A percentile compares a stretch with the other conserved stretches of the same genome.
Conservation (phyloP, 2,329 filamentous ascomycete species). For the Triangularia setosa region DNA sequence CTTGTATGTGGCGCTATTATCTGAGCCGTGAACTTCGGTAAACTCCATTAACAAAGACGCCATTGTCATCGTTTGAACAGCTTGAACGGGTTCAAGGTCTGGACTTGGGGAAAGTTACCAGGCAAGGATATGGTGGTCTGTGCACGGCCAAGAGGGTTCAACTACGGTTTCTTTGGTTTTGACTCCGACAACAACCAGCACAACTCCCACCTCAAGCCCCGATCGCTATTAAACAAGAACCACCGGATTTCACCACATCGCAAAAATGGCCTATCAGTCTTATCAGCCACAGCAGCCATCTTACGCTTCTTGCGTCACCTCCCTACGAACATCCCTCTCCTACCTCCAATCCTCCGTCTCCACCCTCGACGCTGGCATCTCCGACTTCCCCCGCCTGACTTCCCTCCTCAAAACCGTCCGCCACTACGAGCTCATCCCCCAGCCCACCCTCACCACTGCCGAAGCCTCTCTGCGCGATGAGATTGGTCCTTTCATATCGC, state of each 20-base stretch:
- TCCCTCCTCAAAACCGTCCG: constrained; percentile 56
- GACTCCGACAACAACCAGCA: neutral
- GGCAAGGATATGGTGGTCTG: neutral
- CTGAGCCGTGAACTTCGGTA: neutral
- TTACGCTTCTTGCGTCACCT: constrained; percentile 57
- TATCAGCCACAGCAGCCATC: constrained; percentile 21
- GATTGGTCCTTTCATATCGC: constrained; percentile 80
- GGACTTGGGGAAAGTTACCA: neutral
- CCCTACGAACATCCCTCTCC: constrained; percentile 56
- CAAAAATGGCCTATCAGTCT: neutral
- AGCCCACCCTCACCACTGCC: constrained; percentile 74
- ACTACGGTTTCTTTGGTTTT: neutral
- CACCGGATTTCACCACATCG: neutral
- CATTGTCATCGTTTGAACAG: neutral
- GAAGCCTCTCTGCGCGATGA: constrained; percentile 83
- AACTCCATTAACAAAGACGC: neutral
- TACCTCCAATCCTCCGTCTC: constrained; percentile 58
- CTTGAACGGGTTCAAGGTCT: neutral
- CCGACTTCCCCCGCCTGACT: constrained; percentile 54
- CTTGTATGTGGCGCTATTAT: neutral
- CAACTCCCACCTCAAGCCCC: neutral
- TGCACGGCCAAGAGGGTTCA: neutral
- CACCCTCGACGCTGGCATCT: constrained; percentile 52
- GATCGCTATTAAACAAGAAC: neutral
- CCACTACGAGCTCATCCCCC: constrained; percentile 89